Evolutionary conservation across 2,329 filamentous ascomycete genomes (phyloP), one percentile per base, ranked within the genome.

Genomic region (Fusarium tuaranense): DNA sequence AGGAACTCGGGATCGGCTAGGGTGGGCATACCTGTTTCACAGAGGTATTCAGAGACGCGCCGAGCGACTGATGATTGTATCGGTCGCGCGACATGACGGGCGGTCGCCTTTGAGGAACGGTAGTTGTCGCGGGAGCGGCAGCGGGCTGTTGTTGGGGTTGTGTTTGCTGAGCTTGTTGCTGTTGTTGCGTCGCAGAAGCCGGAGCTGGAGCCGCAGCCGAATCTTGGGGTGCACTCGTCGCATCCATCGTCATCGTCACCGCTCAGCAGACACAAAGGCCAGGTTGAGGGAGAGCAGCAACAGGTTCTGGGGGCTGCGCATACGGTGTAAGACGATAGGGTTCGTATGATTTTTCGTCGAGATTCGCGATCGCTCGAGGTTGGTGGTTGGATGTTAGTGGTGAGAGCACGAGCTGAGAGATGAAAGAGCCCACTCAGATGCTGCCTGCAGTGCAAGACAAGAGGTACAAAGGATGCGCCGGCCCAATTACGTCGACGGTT

Each of bases 21-120:
- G 48, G 36, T 41, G 65, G 65, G 77, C 78, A 81, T 87, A 94
- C 93, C 88, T 93, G 86, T 82, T 94, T 94, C 72, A 95, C 89
- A 71, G 86, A 86, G 65, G 85, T 86, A 80, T 95, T 91, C 57
- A 94, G 87, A 39, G 87, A 86, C 57, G 84, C 83, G 71, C 93
- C 93, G 63, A 95, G 88, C 70, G 93, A 94, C 83, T 93, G 90
- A 73, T 88, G 81, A 78, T 91, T 91, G 79, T 84, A 90, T 61
- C 83, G 82, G 80, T 92, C 90, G 78, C 90, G 88, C 60, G 81
- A 81, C 62, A 79, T 73, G 41, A 76, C 66, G 63, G 78, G 72
- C 4, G 73, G 66, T 62, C 79, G 81, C 65, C 77, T 79, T 60
- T 78, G 77, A 18, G 75, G 71, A 12, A 75, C 67, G 48, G 71